Conservation (phyloP, 176 grass and related monocot species). For the Oryza australiensis region DNA sequence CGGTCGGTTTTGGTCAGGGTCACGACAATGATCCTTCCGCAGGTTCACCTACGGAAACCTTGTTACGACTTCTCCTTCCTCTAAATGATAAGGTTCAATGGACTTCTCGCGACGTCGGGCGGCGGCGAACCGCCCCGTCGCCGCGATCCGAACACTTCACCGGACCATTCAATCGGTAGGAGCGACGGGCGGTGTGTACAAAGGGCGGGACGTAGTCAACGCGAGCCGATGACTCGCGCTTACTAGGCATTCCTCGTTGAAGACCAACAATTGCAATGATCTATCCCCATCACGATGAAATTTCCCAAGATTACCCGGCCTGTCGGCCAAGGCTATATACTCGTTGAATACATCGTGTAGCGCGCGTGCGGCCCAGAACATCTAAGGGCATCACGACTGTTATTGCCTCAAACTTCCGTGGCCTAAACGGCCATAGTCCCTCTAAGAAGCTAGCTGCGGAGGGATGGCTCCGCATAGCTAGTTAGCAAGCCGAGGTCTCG, state of each 20-base stretch:
- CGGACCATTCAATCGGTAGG: too few relatives aligned
- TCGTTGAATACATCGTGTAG: constrained; percentile 77
- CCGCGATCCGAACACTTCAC: too few relatives aligned
- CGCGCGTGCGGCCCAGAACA: constrained; percentile 65
- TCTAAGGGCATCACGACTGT: constrained; percentile 88
- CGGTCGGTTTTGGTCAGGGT: too few relatives aligned
- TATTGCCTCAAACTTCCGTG: too few relatives aligned
- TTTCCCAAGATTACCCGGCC: constrained; percentile 71
- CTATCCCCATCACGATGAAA: constrained; percentile 92
- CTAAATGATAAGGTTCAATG: constrained; percentile 58
- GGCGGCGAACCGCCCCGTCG: too few relatives aligned
- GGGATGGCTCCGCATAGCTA: constrained; percentile 78
- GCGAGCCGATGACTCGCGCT: too few relatives aligned
- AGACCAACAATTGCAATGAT: constrained; percentile 96
- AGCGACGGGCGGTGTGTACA: too few relatives aligned
- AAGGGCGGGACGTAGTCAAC: too few relatives aligned
- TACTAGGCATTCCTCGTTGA: constrained; percentile 88
- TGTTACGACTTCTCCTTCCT: constrained; percentile 65
- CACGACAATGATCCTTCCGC: constrained; percentile 44
- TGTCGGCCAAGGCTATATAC: constrained; percentile 76
- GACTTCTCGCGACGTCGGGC: constrained; percentile 15
- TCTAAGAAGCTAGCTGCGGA: constrained; percentile 79
- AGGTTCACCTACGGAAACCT: constrained; percentile 51
- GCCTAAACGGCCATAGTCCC: constrained; percentile 74
- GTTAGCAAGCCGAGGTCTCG: constrained; percentile 74